A percentile compares a stretch with the other conserved stretches of the same genome.
These are phyloP conservation scores for Podaxis sp. DNA, from an alignment of 768 basidiomycete genomes.

Conservation along the genomic window DNA sequence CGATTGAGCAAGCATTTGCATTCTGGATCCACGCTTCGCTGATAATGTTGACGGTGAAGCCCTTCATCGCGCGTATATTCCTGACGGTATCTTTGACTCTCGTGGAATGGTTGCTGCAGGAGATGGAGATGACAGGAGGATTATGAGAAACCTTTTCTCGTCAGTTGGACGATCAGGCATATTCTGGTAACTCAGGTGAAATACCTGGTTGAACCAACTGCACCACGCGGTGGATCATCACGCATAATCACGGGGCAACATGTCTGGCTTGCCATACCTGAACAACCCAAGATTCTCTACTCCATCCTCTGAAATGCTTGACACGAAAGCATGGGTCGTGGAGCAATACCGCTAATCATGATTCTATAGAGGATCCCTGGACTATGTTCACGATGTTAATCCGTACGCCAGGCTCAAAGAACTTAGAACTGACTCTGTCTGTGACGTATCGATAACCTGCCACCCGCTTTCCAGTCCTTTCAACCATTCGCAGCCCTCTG, in stretches of 20 bases:
- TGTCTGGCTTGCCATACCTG: slow-evolving; percentile 27
- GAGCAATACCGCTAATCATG: slow-evolving; percentile 54
- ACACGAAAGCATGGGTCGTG: slow-evolving; percentile 77
- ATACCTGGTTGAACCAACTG: slow-evolving; percentile 47
- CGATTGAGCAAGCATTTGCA: slow-evolving; percentile 52
- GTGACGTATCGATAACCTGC: slow-evolving; percentile 35
- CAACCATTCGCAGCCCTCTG: slow-evolving; percentile 39
- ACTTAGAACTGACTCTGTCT: slow-evolving; percentile 23
- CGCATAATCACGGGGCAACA: neutral
- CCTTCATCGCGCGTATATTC: slow-evolving; percentile 64
- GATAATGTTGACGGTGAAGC: slow-evolving; percentile 75
- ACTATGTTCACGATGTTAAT: neutral
- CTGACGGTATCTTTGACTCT: slow-evolving; percentile 56
- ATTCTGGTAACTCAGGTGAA: slow-evolving; percentile 18
- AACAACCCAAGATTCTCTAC: slow-evolving; percentile 63
- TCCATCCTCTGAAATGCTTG: slow-evolving; percentile 52
- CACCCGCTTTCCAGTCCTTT: slow-evolving; percentile 44
- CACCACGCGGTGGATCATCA: neutral
- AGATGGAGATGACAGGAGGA: slow-evolving; percentile 66
- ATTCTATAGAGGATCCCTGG: slow-evolving; percentile 40
- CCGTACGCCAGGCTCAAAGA: neutral
- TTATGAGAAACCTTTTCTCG: slow-evolving; percentile 46
- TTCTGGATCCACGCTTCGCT: slow-evolving; percentile 66
- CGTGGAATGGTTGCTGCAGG: slow-evolving; percentile 29
- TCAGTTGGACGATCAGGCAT: slow-evolving; percentile 18